Evolutionary conservation across 768 basidiomycete genomes (phyloP).

Genomic region (Phanerochaete carnosa): DNA sequence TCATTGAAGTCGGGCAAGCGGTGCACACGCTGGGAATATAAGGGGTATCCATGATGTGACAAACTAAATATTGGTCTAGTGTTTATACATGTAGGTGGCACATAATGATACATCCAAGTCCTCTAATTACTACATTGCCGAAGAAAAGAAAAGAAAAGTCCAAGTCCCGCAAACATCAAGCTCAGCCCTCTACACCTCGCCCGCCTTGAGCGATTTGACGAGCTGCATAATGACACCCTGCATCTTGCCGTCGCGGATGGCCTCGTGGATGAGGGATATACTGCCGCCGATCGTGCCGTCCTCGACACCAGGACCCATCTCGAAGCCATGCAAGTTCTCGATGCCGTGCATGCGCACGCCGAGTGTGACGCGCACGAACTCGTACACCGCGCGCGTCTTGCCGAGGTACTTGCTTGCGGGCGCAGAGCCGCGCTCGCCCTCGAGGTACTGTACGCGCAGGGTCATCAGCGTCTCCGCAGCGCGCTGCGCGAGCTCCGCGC

Average conservation of each 20-base stretch:
- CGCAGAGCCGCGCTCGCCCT: constrained; percentile 53
- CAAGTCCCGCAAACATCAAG: too few species aligned
- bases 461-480: constrained; percentile 42
- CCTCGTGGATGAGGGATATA: constrained; percentile 72
- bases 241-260: constrained; percentile 18
- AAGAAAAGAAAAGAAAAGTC: not conserved
- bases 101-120: not conserved
- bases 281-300: constrained; percentile 69
- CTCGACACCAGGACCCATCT: constrained; percentile 61
- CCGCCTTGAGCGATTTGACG: not conserved
- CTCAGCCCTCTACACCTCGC: not conserved
- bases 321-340: constrained; percentile 63
- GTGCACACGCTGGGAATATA: too few species aligned
- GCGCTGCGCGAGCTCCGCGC: constrained; percentile 47
- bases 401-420: constrained; percentile 69
- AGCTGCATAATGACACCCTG: constrained; percentile 10
- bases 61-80: not conserved
- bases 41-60: too few species aligned
- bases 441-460: constrained; percentile 55
- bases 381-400: constrained; percentile 70
- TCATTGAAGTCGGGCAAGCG: too few species aligned
- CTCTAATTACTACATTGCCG: not conserved
- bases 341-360: constrained; percentile 81
- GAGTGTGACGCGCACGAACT: constrained; percentile 67
- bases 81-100: not conserved